Percentiles rank a stretch among this genome's conserved stretches.
Evolutionary conservation across 768 basidiomycete genomes (phyloP).

Genomic region (Russula dissimulans): DNA sequence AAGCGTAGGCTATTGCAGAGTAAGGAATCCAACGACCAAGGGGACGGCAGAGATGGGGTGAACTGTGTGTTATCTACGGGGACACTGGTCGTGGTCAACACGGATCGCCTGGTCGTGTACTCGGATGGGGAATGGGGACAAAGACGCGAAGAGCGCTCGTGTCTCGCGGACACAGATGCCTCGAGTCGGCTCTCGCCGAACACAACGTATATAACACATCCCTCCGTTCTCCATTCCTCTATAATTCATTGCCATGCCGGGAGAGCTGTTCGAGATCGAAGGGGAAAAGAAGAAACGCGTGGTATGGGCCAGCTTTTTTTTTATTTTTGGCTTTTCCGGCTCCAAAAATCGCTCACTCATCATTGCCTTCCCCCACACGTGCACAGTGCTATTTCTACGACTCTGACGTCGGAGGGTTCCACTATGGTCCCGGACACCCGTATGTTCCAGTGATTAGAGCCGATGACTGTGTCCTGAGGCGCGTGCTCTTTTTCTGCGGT

Average conservation of each 20-base stretch:
- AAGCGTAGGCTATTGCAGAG: no score
- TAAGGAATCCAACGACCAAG: no score
- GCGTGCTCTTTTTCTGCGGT: neutral
- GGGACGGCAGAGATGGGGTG: no score
- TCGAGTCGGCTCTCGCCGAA: conserved; percentile 10
- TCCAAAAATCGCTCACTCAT: neutral
- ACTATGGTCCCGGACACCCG: conserved; percentile 98
- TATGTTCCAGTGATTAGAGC: conserved; percentile 28
- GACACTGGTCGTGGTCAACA: no score
- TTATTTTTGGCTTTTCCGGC: neutral
- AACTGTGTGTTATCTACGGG: no score
- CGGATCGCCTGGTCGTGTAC: no score
- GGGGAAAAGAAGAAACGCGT: conserved; percentile 85
- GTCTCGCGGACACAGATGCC: conserved; percentile 4
- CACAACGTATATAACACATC: neutral
- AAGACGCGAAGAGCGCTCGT: neutral
- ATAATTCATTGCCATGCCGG: conserved; percentile 21
- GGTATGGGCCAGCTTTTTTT: conserved; percentile 38
- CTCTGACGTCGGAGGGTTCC: conserved; percentile 97
- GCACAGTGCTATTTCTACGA: conserved; percentile 99
- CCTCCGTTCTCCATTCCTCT: neutral
- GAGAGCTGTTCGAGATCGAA: conserved; percentile 31
- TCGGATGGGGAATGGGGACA: neutral
- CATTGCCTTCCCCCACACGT: neutral
- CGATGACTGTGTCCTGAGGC: conserved; percentile 12